Percentiles rank a stretch among this genome's conserved stretches.
phyloP scores from a whole-genome alignment of 78 protist species.

The Dictyostelium discoideum region DNA sequence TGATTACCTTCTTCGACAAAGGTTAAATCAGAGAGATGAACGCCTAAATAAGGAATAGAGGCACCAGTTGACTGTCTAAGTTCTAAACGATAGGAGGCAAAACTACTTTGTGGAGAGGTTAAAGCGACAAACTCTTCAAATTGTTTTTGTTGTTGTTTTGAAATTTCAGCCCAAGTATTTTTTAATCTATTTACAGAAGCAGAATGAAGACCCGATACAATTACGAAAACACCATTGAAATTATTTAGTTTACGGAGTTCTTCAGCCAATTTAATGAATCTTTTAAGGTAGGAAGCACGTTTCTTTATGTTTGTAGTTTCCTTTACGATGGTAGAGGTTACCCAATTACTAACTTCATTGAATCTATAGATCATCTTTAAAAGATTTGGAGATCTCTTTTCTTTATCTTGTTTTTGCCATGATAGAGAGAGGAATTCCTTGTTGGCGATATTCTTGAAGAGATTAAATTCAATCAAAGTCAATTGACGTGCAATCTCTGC shows the following conservation, averaged over 20 bases:
- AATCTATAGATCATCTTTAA: slow-evolving; percentile 88
- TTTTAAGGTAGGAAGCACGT: slow-evolving; percentile 48
- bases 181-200: slow-evolving; percentile 84
- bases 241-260: slow-evolving; percentile 84
- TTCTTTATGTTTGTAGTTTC: slow-evolving; percentile 51
- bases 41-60: slow-evolving; percentile 88
- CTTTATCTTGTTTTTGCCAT: slow-evolving; percentile 88
- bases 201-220: slow-evolving; percentile 83
- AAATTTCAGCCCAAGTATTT: slow-evolving; percentile 85
- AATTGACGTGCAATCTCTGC: slow-evolving; percentile 88
- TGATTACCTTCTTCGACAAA: slow-evolving; percentile 88
- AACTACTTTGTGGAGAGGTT: slow-evolving; percentile 41
- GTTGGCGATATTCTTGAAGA: slow-evolving; percentile 67
- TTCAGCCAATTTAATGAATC: slow-evolving; percentile 35
- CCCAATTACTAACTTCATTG: slow-evolving; percentile 83
- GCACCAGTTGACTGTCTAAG: slow-evolving; percentile 77
- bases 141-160: slow-evolving; percentile 60
- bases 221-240: slow-evolving; percentile 86
- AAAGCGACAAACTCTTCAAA: slow-evolving; percentile 47
- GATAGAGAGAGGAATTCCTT: slow-evolving; percentile 85
- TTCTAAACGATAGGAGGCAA: slow-evolving; percentile 77
- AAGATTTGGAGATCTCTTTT: slow-evolving; percentile 84
- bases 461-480: slow-evolving; percentile 80
- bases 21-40: slow-evolving; percentile 85
- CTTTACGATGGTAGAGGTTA: slow-evolving; percentile 26